Conservation (phyloP, 164 flowering plant genomes). For the Saururus chinensis region DNA sequence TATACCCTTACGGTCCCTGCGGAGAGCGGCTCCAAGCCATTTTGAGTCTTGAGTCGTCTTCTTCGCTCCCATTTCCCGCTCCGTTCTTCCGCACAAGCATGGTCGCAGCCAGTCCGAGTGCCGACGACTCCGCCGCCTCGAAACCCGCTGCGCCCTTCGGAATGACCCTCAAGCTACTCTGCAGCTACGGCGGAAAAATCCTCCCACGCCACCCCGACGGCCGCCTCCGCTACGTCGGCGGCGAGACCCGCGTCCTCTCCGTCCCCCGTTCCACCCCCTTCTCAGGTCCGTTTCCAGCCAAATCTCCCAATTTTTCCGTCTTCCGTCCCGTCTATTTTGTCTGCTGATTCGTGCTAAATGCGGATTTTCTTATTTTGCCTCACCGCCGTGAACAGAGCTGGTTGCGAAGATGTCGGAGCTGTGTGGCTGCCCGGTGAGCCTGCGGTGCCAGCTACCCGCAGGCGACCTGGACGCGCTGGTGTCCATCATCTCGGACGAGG, state of each 20-base stretch:
- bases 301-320: not conserved
- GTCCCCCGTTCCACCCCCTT: constrained; percentile 63
- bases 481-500: constrained; percentile 78
- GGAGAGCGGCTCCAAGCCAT: too few relatives aligned
- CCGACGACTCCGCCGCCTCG: not conserved
- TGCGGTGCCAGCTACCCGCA: constrained; percentile 77
- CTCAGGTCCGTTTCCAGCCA: constrained; percentile 19
- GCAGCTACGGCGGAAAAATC: constrained; percentile 91
- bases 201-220: constrained; percentile 86
- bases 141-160: not conserved
- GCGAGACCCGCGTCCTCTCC: constrained; percentile 76
- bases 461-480: constrained; percentile 89
- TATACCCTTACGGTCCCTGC: too few relatives aligned
- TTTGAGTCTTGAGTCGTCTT: too few relatives aligned
- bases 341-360: too few relatives aligned
- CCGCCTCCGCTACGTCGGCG: constrained; percentile 88
- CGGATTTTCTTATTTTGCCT: not conserved
- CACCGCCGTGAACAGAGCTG: constrained; percentile 39
- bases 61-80: too few relatives aligned
- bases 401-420: constrained; percentile 58
- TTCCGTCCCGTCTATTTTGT: too few relatives aligned
- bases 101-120: not conserved
- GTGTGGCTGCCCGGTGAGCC: constrained; percentile 52
- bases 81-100: too few relatives aligned
- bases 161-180: constrained; percentile 55